These are phyloP conservation scores for Gaillardinia entomophila DNA, from an alignment of 805 yeast genomes.

Conservation along the genomic window DNA sequence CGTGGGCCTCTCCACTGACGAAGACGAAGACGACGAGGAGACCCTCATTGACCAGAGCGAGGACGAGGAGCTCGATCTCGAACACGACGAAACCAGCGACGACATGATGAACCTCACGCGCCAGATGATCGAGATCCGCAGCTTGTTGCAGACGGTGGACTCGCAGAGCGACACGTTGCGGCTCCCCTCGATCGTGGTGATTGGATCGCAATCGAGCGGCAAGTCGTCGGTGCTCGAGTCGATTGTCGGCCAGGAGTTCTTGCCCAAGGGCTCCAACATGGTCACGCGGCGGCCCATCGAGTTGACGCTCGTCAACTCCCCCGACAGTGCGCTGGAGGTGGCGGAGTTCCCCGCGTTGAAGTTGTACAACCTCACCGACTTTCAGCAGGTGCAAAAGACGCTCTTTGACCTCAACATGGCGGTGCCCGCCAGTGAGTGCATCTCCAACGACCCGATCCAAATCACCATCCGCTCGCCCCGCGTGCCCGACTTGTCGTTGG, in stretches of 20 bases:
- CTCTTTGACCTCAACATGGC: slow-evolving; percentile 86
- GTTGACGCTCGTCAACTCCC: slow-evolving; percentile 83
- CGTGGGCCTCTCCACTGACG: slow-evolving; percentile 35
- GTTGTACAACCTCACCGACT: slow-evolving; percentile 77
- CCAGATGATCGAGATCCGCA: slow-evolving; percentile 94
- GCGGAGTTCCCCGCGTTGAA: slow-evolving; percentile 94
- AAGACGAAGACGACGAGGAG: slow-evolving; percentile 46
- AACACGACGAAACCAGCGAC: slow-evolving; percentile 55
- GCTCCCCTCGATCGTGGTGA: slow-evolving; percentile 91
- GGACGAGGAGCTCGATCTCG: slow-evolving; percentile 40
- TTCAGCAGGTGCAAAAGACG: slow-evolving; percentile 82
- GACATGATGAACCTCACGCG: slow-evolving; percentile 86
- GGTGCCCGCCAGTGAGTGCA: slow-evolving; percentile 79
- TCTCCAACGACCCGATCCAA: slow-evolving; percentile 91
- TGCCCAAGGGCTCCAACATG: slow-evolving; percentile 97
- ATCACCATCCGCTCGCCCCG: slow-evolving; percentile 82
- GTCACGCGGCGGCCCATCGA: slow-evolving; percentile 98
- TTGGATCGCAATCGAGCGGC: slow-evolving; percentile 97
- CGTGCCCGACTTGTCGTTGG: slow-evolving; percentile 86
- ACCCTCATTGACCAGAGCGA: slow-evolving; percentile 37
- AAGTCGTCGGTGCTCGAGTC: slow-evolving; percentile 94
- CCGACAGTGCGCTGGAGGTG: slow-evolving; percentile 70
- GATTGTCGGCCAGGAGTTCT: slow-evolving; percentile 94
- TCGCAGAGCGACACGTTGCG: slow-evolving; percentile 63
- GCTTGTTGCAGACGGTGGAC: slow-evolving; percentile 69